A percentile compares a stretch with the other conserved stretches of the same genome.
phyloP scores from a whole-genome alignment of 139 green algal genomes.

The Coccomyxa sp. region DNA sequence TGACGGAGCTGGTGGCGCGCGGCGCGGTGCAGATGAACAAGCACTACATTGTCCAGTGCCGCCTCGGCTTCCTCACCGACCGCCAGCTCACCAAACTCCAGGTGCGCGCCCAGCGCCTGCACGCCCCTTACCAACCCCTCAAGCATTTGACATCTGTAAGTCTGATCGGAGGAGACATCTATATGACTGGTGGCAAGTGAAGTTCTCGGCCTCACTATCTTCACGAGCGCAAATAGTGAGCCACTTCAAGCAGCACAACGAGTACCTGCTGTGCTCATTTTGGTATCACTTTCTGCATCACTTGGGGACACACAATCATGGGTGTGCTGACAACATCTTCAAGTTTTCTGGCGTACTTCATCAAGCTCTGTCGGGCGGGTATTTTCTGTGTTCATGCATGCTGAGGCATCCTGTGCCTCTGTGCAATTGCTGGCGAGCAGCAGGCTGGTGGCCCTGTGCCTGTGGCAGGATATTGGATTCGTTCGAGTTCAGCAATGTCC shows the following conservation, averaged over 20 bases:
- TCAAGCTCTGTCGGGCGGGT: too few species aligned
- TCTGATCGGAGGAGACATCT: background rate
- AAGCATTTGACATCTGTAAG: background rate
- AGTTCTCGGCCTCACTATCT: too few species aligned
- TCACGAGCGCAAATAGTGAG: too few species aligned
- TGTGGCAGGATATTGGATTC: slow-evolving; percentile 7
- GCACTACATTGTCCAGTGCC: slow-evolving; percentile 24
- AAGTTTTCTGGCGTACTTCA: too few species aligned
- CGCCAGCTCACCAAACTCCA: slow-evolving; percentile 14
- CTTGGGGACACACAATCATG: too few species aligned
- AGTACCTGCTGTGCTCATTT: too few species aligned
- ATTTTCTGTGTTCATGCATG: background rate
- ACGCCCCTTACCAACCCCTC: background rate
- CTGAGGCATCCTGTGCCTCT: background rate
- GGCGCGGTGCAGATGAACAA: slow-evolving; percentile 16
- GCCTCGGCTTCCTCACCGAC: slow-evolving; percentile 20
- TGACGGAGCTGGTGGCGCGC: slow-evolving; percentile 10
- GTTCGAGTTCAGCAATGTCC: too few species aligned
- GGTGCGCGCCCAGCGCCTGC: background rate
- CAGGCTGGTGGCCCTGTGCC: background rate
- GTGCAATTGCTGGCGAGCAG: slow-evolving; percentile 5
- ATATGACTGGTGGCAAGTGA: too few species aligned
- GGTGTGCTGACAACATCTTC: too few species aligned
- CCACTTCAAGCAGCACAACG: too few species aligned
- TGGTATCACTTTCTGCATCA: too few species aligned